Percentiles rank a stretch among this genome's conserved stretches.
Conservation (phyloP, 352 stramenopile genomes). For the Blastocystis sp. region DNA sequence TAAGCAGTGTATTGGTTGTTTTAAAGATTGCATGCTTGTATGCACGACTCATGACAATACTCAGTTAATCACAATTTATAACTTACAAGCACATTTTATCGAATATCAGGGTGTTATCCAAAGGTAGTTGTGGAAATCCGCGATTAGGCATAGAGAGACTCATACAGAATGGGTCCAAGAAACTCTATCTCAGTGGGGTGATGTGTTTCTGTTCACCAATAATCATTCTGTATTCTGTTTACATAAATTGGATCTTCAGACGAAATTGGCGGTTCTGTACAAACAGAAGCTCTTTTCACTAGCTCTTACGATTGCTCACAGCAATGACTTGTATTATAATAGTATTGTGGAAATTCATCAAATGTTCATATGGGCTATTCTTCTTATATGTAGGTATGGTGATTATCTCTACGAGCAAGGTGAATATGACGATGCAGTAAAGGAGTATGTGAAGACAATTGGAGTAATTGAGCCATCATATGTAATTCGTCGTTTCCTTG, state of each 20-base stretch:
- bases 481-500: conserved; percentile 93
- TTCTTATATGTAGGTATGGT: conserved; percentile 77
- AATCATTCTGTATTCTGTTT: conserved; percentile 81
- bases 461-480: conserved; percentile 92
- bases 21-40: conserved; percentile 33
- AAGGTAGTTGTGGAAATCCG: background rate
- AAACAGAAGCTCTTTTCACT: conserved; percentile 94
- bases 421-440: conserved; percentile 88
- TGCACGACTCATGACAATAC: background rate
- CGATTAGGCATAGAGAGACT: background rate
- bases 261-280: conserved; percentile 92
- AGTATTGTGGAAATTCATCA: conserved; percentile 88
- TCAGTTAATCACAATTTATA: conserved; percentile 28
- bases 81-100: conserved; percentile 33
- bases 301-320: conserved; percentile 90
- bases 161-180: background rate
- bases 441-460: conserved; percentile 76
- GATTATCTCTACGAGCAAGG: conserved; percentile 96
- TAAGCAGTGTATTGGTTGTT: conserved; percentile 20
- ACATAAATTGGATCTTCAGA: conserved; percentile 87
- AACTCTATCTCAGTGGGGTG: conserved; percentile 48
- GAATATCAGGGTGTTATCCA: background rate
- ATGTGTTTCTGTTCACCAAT: conserved; percentile 65
- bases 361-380: conserved; percentile 65
- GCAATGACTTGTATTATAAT: conserved; percentile 85